phyloP scores from a whole-genome alignment of 2,329 filamentous ascomycete species.

The Lachnellula subtilissima region DNA sequence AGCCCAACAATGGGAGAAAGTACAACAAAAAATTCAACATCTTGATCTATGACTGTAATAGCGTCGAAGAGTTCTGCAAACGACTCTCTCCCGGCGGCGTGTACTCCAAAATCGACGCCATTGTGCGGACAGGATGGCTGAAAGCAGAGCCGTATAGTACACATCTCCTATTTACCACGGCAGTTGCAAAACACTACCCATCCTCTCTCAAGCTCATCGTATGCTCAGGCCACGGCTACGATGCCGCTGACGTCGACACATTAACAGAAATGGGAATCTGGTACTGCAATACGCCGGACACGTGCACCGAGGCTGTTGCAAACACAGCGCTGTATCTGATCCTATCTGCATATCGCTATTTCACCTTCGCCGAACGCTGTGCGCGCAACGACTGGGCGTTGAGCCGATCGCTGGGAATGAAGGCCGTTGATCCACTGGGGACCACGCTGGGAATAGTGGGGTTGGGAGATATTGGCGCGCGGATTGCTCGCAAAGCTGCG shows the following conservation, averaged over 20 bases:
- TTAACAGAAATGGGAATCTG: slow-evolving; percentile 26
- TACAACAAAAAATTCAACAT: slow-evolving; percentile 19
- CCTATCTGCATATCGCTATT: slow-evolving; percentile 24
- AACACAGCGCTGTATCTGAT: slow-evolving; percentile 29
- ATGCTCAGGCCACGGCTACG: slow-evolving; percentile 29
- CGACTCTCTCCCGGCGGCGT: slow-evolving; percentile 27
- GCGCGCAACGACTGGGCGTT: slow-evolving; percentile 16
- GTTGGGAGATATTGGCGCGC: slow-evolving; percentile 33
- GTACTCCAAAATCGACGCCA: slow-evolving; percentile 29
- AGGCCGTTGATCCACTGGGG: slow-evolving; percentile 26
- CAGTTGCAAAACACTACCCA: slow-evolving; percentile 19
- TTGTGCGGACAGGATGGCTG: slow-evolving; percentile 31
- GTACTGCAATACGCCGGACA: slow-evolving; percentile 31
- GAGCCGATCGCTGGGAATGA: slow-evolving; percentile 16
- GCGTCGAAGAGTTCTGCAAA: slow-evolving; percentile 22
- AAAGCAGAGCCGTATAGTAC: slow-evolving; percentile 29
- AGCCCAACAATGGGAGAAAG: neutral
- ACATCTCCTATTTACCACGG: slow-evolving; percentile 27
- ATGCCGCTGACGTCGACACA: slow-evolving; percentile 25
- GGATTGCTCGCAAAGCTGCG: slow-evolving; percentile 26
- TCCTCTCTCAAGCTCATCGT: slow-evolving; percentile 22
- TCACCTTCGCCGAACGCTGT: slow-evolving; percentile 23
- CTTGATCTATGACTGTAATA: slow-evolving; percentile 22
- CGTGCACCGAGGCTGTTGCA: slow-evolving; percentile 28
- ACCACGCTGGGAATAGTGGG: slow-evolving; percentile 33